phyloP scores from a whole-genome alignment of 2,329 filamentous ascomycete genomes.

The Dendrostoma leiphaemia region DNA sequence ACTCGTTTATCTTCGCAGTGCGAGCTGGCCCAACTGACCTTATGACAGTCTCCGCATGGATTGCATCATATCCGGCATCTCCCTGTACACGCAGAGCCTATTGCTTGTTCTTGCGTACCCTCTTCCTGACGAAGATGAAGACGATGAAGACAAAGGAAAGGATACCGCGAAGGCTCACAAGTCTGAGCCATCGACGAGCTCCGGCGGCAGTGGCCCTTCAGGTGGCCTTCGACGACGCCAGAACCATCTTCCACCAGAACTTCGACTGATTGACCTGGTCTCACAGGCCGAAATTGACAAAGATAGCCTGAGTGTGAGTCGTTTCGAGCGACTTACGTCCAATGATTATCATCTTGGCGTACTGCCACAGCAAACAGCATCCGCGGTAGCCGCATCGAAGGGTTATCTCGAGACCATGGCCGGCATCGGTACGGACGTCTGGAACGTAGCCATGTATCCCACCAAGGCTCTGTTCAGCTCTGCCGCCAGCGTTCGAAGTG shows the following conservation, averaged over 20 bases:
- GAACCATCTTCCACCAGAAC: conserved; percentile 81
- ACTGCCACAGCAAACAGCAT: conserved; percentile 67
- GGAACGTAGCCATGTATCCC: conserved; percentile 88
- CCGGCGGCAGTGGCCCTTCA: conserved; percentile 55
- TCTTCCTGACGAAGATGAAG: conserved; percentile 68
- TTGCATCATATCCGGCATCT: conserved; percentile 96
- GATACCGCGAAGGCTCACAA: conserved; percentile 37
- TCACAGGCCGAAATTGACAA: conserved; percentile 87
- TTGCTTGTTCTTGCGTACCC: conserved; percentile 91
- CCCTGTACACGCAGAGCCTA: conserved; percentile 89
- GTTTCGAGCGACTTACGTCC: conserved; percentile 80
- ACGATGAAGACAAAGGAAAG: conserved; percentile 41
- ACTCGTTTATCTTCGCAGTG: fast-evolving
- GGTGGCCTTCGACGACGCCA: conserved; percentile 69
- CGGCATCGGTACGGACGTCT: conserved; percentile 71
- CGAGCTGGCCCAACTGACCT: conserved; percentile 27
- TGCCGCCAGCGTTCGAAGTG: conserved; percentile 70
- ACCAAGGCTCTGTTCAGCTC: conserved; percentile 79
- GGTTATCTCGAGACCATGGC: conserved; percentile 77
- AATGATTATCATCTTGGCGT: conserved; percentile 91
- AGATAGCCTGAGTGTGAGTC: conserved; percentile 80
- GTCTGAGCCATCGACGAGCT: conserved; percentile 42
- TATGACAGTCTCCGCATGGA: conserved; percentile 77
- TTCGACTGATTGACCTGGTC: conserved; percentile 84
- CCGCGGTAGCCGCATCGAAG: conserved; percentile 61